A percentile compares a stretch with the other conserved stretches of the same genome.
These are phyloP conservation scores for Kingdonia uniflora DNA, from an alignment of 164 flowering plant genomes.

Conservation along the genomic window DNA sequence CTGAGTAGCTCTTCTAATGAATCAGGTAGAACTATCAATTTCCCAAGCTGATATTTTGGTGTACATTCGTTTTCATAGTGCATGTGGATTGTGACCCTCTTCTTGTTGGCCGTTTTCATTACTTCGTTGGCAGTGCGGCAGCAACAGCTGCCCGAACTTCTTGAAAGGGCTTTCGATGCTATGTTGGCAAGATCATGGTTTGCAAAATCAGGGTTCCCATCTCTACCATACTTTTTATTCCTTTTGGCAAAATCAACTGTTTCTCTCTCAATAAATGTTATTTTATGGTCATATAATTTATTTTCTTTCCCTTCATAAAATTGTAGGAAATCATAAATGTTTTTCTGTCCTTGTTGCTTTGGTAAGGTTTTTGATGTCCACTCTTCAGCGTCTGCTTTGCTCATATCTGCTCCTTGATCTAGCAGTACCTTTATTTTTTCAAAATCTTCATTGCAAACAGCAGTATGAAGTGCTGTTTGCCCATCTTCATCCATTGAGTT, in stretches of 20 bases:
- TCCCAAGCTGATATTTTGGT: slow-evolving; percentile 30
- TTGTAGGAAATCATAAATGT: slow-evolving; percentile 25
- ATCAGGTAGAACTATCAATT: slow-evolving; percentile 68
- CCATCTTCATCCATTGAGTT: slow-evolving; percentile 18
- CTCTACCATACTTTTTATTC: slow-evolving; percentile 9
- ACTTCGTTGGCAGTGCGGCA: slow-evolving; percentile 9
- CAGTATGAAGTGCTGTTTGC: slow-evolving; percentile 36
- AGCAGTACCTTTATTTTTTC: slow-evolving; percentile 36
- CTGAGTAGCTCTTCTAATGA: slow-evolving; percentile 62
- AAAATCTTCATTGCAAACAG: slow-evolving; percentile 27
- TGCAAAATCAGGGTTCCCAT: neutral
- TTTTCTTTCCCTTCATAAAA: slow-evolving; percentile 22
- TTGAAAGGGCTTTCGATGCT: slow-evolving; percentile 14
- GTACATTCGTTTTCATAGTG: slow-evolving; percentile 17
- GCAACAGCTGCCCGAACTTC: slow-evolving; percentile 15
- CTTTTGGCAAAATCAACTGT: slow-evolving; percentile 4
- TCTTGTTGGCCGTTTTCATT: slow-evolving; percentile 25
- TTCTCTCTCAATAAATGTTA: slow-evolving; percentile 23
- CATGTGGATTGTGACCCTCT: slow-evolving; percentile 70
- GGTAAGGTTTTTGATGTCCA: slow-evolving; percentile 38
- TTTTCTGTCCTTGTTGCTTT: slow-evolving; percentile 28
- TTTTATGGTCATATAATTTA: slow-evolving; percentile 26
- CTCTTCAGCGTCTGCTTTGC: slow-evolving; percentile 33
- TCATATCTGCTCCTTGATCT: slow-evolving; percentile 33
- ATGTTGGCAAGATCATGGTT: slow-evolving; percentile 9